Evolutionary conservation across 495 filamentous ascomycete species (phyloP), one percentile per base, ranked within the genome.

Genomic region (Talaromyces nanjingensis): DNA sequence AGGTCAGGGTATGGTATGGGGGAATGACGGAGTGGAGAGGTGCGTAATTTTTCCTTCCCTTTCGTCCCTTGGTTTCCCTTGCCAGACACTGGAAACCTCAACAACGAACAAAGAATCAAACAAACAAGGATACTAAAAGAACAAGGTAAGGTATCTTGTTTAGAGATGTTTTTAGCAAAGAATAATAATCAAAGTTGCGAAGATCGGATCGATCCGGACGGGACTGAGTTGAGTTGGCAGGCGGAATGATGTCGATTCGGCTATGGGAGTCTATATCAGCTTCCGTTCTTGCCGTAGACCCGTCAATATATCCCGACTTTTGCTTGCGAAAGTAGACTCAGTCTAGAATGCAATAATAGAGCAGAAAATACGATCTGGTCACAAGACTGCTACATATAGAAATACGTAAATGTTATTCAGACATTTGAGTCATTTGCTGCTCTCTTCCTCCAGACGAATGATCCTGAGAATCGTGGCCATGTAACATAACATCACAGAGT

Each of bases 191-290:
- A 7, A 27, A 54, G 49, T 25, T 55, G 52, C 45, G 45, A 49
- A 55, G 25, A 29, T 55, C 52, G 52, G 52, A 55, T 55, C 20
- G 25, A 55, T 24, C 24, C 52, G 52, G 52, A 53, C 49, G 49
- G 49, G 11, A 22, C n/a, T 42, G 16, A 6, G 3, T 16, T 42
- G n/a, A n/a, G n/a, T n/a, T n/a, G n/a, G n/a, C n/a, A n/a, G n/a
- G n/a, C n/a, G n/a, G n/a, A n/a, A 55, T 55, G 52, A 55, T 55
- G 52, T 55, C 31, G 22, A 60, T 60, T 45, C 31, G 22, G 57
- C 24, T 37, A 60, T 29, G 31, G 9, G 56, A 59, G 24, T 49
- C 18, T 6, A 9, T 22, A 37, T 22, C 57, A 34, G 25, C 29
- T 24, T 37, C 37, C 57, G 37, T 60, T 25, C 8, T 24, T 45